Evolutionary conservation across 2,329 filamentous ascomycete species (phyloP).

Genomic region (Zymoseptoria tritici): DNA sequence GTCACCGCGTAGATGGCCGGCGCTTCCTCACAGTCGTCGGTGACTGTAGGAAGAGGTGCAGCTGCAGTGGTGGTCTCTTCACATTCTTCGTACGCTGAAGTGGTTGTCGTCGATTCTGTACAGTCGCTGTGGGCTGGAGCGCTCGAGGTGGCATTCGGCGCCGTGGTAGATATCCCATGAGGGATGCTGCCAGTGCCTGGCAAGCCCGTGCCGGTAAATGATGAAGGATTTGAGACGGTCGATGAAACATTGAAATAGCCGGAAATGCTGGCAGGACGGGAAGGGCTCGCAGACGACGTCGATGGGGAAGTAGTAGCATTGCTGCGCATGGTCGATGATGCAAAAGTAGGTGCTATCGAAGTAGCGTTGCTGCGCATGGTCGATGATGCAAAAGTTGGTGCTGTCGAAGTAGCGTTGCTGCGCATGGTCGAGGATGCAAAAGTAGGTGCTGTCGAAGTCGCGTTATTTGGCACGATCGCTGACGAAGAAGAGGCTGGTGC

Average conservation of each 20-base stretch:
- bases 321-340: neutral
- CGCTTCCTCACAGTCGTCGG: neutral
- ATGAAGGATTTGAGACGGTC: neutral
- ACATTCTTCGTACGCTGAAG: neutral
- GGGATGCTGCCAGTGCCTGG: neutral
- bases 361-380: neutral
- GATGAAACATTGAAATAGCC: neutral
- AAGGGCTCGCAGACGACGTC: neutral
- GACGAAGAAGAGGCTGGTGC: neutral
- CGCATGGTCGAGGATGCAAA: neutral
- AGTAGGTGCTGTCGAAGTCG: neutral
- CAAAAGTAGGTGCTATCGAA: neutral
- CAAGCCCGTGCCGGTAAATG: neutral
- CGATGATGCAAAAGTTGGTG: neutral
- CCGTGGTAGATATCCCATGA: neutral
- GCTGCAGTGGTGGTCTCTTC: neutral
- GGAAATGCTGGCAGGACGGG: neutral
- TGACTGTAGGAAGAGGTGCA: neutral
- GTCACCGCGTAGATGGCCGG: neutral
- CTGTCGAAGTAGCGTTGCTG: neutral
- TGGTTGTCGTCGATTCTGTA: neutral
- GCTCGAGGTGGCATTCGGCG: neutral
- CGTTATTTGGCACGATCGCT: neutral
- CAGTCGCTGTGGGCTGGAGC: neutral
- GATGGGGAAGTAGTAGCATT: neutral